Conservation (phyloP, 2,329 filamentous ascomycete genomes). For the Ophiostoma novo-ulmi region DNA sequence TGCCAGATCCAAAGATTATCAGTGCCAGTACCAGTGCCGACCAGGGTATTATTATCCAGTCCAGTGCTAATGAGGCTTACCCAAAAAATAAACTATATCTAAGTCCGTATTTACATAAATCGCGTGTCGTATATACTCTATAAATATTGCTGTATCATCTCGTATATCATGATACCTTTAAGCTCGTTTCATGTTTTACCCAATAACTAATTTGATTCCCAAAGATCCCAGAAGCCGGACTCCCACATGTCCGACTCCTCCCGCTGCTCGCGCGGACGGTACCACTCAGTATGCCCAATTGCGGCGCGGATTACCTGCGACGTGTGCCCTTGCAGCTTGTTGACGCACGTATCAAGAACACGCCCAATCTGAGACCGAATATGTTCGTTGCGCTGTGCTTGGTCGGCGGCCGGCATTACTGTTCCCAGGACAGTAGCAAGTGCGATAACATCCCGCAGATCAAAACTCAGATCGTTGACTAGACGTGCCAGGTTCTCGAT, state of each 20-base stretch:
- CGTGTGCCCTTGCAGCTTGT: slow-evolving; percentile 22
- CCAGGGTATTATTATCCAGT: neutral
- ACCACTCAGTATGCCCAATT: neutral
- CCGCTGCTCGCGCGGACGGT: neutral
- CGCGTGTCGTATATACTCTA: neutral
- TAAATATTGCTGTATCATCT: neutral
- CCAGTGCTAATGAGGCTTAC: neutral
- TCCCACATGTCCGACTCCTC: slow-evolving; percentile 19
- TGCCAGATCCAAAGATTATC: neutral
- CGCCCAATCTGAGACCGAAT: slow-evolving; percentile 26
- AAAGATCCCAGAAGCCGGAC: slow-evolving; percentile 20
- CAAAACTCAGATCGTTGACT: slow-evolving; percentile 27
- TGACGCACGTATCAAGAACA: slow-evolving; percentile 27
- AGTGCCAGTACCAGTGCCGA: neutral
- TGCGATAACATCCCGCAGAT: slow-evolving; percentile 29
- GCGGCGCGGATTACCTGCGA: slow-evolving; percentile 21
- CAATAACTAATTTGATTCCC: neutral
- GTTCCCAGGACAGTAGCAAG: slow-evolving; percentile 29
- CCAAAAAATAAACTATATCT: neutral
- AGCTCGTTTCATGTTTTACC: neutral
- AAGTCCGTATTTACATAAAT: neutral
- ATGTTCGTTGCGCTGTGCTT: slow-evolving; percentile 25
- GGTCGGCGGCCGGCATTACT: slow-evolving; percentile 27
- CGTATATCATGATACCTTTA: neutral
- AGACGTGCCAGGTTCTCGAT: slow-evolving; percentile 28